These are phyloP conservation scores for Pseudotulostoma volvatum DNA, from an alignment of 495 filamentous ascomycete genomes.

Conservation along the genomic window DNA sequence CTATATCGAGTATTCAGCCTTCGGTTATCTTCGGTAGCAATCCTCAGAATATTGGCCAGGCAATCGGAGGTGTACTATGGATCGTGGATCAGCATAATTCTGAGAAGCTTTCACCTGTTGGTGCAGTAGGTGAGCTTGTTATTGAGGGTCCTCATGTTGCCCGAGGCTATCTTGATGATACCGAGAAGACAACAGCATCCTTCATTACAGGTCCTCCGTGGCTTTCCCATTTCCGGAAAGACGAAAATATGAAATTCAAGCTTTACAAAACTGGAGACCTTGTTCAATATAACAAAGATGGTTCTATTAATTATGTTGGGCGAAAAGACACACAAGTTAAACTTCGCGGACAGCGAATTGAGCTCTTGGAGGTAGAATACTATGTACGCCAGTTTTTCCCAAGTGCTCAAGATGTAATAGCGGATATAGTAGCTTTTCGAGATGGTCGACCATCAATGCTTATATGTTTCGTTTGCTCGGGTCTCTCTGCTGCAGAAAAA, in stretches of 20 bases:
- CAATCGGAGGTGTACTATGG: slow-evolving; percentile 17
- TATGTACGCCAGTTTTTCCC: slow-evolving; percentile 19
- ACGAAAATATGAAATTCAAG: slow-evolving; percentile 15
- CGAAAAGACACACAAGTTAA: slow-evolving; percentile 49
- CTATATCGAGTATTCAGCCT: slow-evolving; percentile 31
- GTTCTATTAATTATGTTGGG: slow-evolving; percentile 39
- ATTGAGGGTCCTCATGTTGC: slow-evolving; percentile 38
- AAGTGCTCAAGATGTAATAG: slow-evolving; percentile 18
- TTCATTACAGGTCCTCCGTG: slow-evolving; percentile 34
- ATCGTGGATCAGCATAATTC: slow-evolving; percentile 32
- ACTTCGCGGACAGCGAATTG: slow-evolving; percentile 44
- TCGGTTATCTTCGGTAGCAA: slow-evolving; percentile 20
- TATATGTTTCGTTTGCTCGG: too few relatives aligned
- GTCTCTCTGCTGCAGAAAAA: too few relatives aligned
- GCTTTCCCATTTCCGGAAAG: slow-evolving; percentile 23
- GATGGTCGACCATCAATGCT: neutral
- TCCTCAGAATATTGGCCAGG: slow-evolving; percentile 5
- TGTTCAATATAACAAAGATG: slow-evolving; percentile 39
- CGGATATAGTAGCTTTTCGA: slow-evolving; percentile 23
- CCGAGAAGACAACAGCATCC: slow-evolving; percentile 25
- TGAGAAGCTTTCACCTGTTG: slow-evolving; percentile 29
- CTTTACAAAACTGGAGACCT: slow-evolving; percentile 37
- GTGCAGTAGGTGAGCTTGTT: slow-evolving; percentile 37
- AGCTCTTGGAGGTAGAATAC: slow-evolving; percentile 38
- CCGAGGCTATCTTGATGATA: slow-evolving; percentile 34